Base-by-base conservation (phyloP, 2,329 filamentous ascomycete species). In the Tolypocladium ophioglossoides region DNA sequence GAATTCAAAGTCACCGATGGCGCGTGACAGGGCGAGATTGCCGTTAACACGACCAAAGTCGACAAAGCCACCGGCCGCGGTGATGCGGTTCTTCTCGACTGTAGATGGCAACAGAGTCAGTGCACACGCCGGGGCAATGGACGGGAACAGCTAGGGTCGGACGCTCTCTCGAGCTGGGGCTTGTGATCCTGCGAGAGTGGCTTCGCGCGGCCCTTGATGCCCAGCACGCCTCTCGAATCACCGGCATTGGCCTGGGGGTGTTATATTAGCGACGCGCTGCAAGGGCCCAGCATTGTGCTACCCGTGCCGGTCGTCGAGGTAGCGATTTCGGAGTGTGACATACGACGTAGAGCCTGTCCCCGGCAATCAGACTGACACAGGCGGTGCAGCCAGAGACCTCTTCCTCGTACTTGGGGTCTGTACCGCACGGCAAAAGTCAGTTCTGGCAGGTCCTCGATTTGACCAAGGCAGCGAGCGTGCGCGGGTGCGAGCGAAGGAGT, bases 161-260 rank as follows among this genome's bases (percentile, higher is more conserved):
- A 70, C 77, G 55, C 68, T 95, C 91, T 89, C 81, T 99, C 94
- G 63, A 97, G 96, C 71, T 96, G 91, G 44, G 94, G 94, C 76
- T 99, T 99, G 79, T 99, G 94, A 71, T 99, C 94, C 68, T 95
- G 95, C n/a, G 94, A 99, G 57, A 99, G 79, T 52, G 94, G 94
- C 77, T 97, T 99, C 62, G 94, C 94, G 65, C 94, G 84, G 61
- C 94, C 94, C 77, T 97, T 99, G 66, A 99, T 90, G 64, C 94
- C 94, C 61, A 99, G 75, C 30, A 99, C 94, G 67, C 87, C 89
- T 77, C 94, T 85, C 59, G 94, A 99, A 72, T 99, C 94, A 68
- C 94, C 94, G 59, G 94, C 90, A 70, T 99, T 99, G 66, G 90
- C 94, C 94, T 99, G 11, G 18, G 38, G 39, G 7, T 8, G 8